Conservation (phyloP, 2,329 filamentous ascomycete species). For the Magnaporthales sp. region DNA sequence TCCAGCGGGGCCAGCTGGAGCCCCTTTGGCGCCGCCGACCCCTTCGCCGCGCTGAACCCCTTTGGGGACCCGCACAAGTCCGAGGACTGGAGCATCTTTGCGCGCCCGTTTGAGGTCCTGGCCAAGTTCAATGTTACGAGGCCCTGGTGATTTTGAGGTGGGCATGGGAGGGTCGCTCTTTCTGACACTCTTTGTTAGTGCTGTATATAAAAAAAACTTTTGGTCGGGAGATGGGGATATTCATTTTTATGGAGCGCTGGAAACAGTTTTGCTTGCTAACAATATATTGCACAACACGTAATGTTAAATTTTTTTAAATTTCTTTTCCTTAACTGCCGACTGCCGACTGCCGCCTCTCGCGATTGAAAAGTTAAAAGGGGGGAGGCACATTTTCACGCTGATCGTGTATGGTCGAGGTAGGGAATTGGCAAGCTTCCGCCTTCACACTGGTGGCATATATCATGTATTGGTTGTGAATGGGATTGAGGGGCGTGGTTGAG, state of each 20-base stretch:
- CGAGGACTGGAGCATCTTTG: constrained; percentile 6
- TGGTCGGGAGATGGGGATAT: no score
- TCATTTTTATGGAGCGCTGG: no score
- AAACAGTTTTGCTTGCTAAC: no score
- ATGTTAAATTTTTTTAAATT: no score
- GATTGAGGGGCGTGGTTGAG: no score
- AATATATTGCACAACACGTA: no score
- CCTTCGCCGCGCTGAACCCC: constrained; percentile 6
- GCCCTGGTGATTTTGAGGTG: not conserved
- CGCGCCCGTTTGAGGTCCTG: not conserved
- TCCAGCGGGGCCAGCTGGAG: not conserved
- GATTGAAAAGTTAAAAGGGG: no score
- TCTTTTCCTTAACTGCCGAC: no score
- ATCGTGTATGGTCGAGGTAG: constrained; percentile 4
- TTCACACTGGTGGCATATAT: no score
- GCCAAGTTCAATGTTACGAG: not conserved
- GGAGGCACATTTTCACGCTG: constrained; percentile 21
- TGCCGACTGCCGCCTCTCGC: no score
- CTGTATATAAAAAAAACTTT: not conserved
- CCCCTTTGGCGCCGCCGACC: constrained; percentile 5
- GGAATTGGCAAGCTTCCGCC: not conserved
- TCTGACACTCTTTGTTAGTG: no score
- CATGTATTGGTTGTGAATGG: no score
- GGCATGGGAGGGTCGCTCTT: not conserved
- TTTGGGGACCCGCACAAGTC: constrained; percentile 7